Evolutionary conservation across 2,329 filamentous ascomycete genomes (phyloP), one percentile per base, ranked within the genome.

Genomic region (Microsporum canis): DNA sequence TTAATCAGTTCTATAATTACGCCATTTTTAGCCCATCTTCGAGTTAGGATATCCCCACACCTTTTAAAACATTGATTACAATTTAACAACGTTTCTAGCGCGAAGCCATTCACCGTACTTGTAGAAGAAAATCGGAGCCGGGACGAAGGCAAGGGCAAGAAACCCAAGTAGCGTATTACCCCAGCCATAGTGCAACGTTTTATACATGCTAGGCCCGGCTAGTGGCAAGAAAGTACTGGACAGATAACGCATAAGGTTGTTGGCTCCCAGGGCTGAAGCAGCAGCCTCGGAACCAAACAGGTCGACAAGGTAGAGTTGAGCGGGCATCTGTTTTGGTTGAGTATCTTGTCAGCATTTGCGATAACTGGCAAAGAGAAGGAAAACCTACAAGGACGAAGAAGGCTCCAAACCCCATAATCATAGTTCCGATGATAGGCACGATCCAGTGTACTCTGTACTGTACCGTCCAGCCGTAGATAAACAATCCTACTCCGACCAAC

Each of bases 381-480:
- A 17, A 12, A 31, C 49, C 58, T 23, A 51, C 51, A 14, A 62
- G 51, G 12, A 36, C 61, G 31, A 64, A 59, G 23, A 62, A 59
- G 45, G 60, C 31, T n/a, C 63, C 59, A 8, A 62, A 57, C 14
- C 57, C 59, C 39, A 65, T 60, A 33, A 64, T 43, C 62, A 34
- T 55, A 57, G 62, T 61, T 60, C 34, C 66, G 59, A 63, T 63
- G 62, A 51, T 61, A 43, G 82, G 83, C 2, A 83, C 75, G 53
- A 85, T 82, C 82, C 82, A 86, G 66, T 83, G 81, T 0, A 76
- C 71, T 0, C 75, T 68, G 38, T 77, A 73, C 57, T 84, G 73
- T 0, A 81, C 81, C 1, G 77, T 74, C 81, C 82, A 85, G 38
- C 82, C 82, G 66, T 84, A 85, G 70, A 79, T 77, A 64, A 84